Evolutionary conservation across 108 stramenopile species (phyloP).

Genomic region (Fragilariopsis cylindrus): DNA sequence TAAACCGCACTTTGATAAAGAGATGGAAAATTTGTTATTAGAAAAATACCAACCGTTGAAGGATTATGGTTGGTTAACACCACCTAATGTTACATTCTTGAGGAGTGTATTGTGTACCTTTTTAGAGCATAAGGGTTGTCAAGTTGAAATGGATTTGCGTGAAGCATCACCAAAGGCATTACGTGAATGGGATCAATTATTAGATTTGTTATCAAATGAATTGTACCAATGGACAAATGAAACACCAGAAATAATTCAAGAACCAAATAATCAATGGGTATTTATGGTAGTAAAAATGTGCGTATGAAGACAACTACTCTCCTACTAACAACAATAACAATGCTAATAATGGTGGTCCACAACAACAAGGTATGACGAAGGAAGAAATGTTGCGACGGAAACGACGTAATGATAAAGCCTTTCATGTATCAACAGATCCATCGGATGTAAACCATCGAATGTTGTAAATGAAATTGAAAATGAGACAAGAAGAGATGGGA

Average conservation of each 20-base stretch:
- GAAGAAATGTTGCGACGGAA: conserved; percentile 4
- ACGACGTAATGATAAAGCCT: conserved; percentile 12
- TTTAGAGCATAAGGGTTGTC: conserved; percentile 17
- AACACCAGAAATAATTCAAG: conserved; percentile 4
- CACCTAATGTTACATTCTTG: conserved; percentile 1
- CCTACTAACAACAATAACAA: background rate
- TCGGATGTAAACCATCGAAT: conserved; percentile 1
- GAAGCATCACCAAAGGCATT: conserved; percentile 9
- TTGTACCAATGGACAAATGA: conserved; percentile 4
- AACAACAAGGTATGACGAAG: background rate
- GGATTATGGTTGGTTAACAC: conserved; percentile 5
- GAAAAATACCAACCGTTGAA: conserved; percentile 3
- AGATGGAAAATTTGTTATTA: conserved; percentile 6
- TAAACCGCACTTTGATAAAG: conserved; percentile 16
- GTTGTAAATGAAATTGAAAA: background rate
- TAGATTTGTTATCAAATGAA: conserved; percentile 5
- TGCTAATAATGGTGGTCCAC: background rate
- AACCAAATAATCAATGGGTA: conserved; percentile 19
- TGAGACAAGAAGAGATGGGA: too few species aligned
- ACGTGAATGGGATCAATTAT: conserved; percentile 15
- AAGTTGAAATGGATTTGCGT: conserved; percentile 12
- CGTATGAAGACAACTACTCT: background rate
- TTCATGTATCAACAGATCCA: conserved; percentile 4
- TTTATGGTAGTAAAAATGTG: conserved; percentile 8
- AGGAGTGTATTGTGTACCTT: background rate